Evolutionary conservation across 768 basidiomycete species (phyloP).

Genomic region (Tricholomella constricta): DNA sequence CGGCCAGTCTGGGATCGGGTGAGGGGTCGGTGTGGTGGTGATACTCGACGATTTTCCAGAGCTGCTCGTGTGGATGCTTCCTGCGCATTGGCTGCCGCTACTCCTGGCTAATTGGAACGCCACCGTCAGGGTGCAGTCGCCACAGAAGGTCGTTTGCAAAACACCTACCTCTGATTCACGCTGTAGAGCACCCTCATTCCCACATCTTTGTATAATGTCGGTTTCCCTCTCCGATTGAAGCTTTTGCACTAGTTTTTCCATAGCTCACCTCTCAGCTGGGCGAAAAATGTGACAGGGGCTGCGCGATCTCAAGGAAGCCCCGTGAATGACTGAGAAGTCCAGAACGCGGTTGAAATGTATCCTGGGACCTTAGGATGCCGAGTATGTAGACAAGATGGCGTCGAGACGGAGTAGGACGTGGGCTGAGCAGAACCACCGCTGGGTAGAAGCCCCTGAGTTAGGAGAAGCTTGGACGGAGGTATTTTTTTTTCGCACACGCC

Average conservation of each 20-base stretch:
- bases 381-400: neutral
- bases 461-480: conserved; percentile 22
- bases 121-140: neutral
- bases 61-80: neutral
- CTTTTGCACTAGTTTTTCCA: conserved; percentile 25
- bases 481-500: conserved; percentile 26
- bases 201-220: conserved; percentile 12
- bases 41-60: neutral
- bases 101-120: neutral
- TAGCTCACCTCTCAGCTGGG: conserved; percentile 8
- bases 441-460: conserved; percentile 27
- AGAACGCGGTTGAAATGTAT: conserved; percentile 1
- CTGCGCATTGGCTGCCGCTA: neutral
- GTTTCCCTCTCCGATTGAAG: conserved; percentile 19
- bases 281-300: conserved; percentile 22
- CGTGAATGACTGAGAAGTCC: neutral
- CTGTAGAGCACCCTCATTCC: neutral
- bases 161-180: conserved; percentile 8
- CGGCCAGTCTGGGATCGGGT: conserved; percentile 40
- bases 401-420: conserved; percentile 8
- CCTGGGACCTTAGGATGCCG: neutral
- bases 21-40: conserved; percentile 26
- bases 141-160: neutral
- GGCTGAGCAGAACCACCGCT: conserved; percentile 15
- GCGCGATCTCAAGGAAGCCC: no score